Evolutionary conservation across 768 basidiomycete species (phyloP), one percentile per base, ranked within the genome.

Genomic region (Hericium coralloides): DNA sequence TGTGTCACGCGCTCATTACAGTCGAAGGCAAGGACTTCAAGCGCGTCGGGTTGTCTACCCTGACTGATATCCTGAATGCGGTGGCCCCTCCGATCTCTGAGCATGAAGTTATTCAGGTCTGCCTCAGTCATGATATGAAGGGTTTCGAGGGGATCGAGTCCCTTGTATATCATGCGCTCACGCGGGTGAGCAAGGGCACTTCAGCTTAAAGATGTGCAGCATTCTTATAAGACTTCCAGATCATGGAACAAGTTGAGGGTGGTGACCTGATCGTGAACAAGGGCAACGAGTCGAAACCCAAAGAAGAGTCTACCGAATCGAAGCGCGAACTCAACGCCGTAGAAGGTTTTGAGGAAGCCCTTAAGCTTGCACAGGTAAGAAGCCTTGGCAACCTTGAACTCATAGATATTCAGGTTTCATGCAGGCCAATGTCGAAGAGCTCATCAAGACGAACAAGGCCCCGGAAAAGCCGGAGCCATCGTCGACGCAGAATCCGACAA

Each of bases 81-180:
- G 95, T 99, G 58, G 97, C 97, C 0, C 97, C 97, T 43, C 97
- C 97, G 12, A 98, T 98, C 64, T 91, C 95, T 23, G 95, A 95
- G 69, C 95, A 98, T 68, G 97, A 99, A 71, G 92, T 98, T 15
- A 94, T 99, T 61, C 85, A 97, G 68, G 85, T 99, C 8, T 92
- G 91, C 88, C 74, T 99, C 39, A 89, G 87, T 66, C 95, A 98
- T 72, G 94, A 97, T 63, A 95, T 99, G 95, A 78, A 81, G 60
- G 97, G 97, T 17, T 98, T 95, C 67, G 93, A 95, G 57, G 97
- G 97, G 7, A 80, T 98, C 45, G 95, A 98, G 72, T 80, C 86
- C 12, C 79, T 99, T n/a, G 90, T 94, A 23, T 98, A 97, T 72
- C 83, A 87, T 22, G 87, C 91, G 2, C 76, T 98, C 47, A 73